These are phyloP conservation scores for Mucor mucedo DNA, from an alignment of 371 early-diverging fungal genomes.

Conservation along the genomic window DNA sequence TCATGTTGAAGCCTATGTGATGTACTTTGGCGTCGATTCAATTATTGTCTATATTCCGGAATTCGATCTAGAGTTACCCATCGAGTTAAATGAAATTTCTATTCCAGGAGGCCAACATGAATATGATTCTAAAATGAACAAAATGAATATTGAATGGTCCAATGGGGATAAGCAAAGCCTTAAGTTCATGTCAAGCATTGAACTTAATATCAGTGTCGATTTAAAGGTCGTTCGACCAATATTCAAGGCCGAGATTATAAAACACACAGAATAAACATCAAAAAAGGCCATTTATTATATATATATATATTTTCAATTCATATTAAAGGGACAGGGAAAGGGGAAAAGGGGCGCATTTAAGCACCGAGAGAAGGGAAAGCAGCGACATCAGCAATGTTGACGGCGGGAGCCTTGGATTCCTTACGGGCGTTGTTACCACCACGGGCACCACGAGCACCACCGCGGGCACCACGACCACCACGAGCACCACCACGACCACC, in stretches of 20 bases:
- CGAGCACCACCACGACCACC: slow-evolving; percentile 33
- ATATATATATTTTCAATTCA: background rate
- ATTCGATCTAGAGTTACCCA: slow-evolving; percentile 20
- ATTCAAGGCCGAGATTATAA: slow-evolving; percentile 44
- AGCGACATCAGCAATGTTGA: slow-evolving; percentile 73
- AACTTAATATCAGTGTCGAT: slow-evolving; percentile 26
- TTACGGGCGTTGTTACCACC: slow-evolving; percentile 22
- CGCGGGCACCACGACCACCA: background rate
- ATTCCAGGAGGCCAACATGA: slow-evolving; percentile 12
- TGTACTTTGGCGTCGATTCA: slow-evolving; percentile 14
- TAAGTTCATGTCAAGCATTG: slow-evolving; percentile 11
- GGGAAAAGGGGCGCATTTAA: slow-evolving; percentile 16
- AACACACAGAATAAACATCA: background rate
- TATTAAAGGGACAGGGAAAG: background rate
- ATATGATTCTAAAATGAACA: slow-evolving; percentile 10
- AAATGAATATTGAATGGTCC: slow-evolving; percentile 18
- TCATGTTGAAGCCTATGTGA: slow-evolving; percentile 8
- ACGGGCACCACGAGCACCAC: background rate
- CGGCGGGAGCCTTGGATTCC: slow-evolving; percentile 47
- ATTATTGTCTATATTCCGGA: slow-evolving; percentile 22
- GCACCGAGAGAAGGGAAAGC: slow-evolving; percentile 82
- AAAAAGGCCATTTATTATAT: slow-evolving; percentile 4
- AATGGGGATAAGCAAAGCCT: slow-evolving; percentile 1
- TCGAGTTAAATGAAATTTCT: slow-evolving; percentile 12
- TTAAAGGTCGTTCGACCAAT: slow-evolving; percentile 34